Conservation (phyloP, 2,329 filamentous ascomycete genomes). For the Nemania serpens region DNA sequence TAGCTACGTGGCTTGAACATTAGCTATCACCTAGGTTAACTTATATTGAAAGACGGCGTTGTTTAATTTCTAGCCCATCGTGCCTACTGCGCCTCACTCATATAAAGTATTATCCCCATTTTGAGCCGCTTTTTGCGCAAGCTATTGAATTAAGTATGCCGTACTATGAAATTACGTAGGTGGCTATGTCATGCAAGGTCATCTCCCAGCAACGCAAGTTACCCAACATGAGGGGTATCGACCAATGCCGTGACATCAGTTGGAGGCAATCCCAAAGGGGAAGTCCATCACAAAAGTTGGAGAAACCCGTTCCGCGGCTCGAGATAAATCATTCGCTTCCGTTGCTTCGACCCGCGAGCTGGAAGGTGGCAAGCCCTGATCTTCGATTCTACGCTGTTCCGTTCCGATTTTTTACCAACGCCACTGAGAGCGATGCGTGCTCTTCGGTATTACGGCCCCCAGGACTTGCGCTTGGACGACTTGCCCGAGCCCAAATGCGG, state of each 20-base stretch:
- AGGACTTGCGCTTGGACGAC: constrained; percentile 29
- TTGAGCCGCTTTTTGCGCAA: too few species aligned
- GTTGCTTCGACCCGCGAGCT: not conserved
- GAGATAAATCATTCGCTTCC: not conserved
- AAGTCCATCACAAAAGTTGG: not conserved
- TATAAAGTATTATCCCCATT: too few species aligned
- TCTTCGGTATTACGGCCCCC: constrained; percentile 32
- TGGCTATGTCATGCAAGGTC: not conserved
- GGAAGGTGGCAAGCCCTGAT: too few species aligned
- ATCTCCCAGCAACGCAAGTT: not conserved
- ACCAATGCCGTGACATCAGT: not conserved
- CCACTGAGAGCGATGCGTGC: constrained; percentile 26
- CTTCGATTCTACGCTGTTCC: not conserved
- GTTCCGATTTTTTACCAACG: not conserved
- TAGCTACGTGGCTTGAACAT: too few species aligned
- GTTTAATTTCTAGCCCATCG: too few species aligned
- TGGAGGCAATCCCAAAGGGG: not conserved
- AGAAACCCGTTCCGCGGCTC: not conserved
- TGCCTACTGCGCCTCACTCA: too few species aligned
- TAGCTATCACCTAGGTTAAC: too few species aligned
- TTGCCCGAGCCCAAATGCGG: constrained; percentile 30
- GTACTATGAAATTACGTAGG: not conserved
- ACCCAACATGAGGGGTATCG: constrained; percentile 16
- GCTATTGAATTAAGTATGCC: too few species aligned
- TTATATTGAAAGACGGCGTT: too few species aligned